A percentile compares a stretch with the other conserved stretches of the same genome.
phyloP scores from a whole-genome alignment of 805 yeast genomes.

The Nematodospora valgi region DNA sequence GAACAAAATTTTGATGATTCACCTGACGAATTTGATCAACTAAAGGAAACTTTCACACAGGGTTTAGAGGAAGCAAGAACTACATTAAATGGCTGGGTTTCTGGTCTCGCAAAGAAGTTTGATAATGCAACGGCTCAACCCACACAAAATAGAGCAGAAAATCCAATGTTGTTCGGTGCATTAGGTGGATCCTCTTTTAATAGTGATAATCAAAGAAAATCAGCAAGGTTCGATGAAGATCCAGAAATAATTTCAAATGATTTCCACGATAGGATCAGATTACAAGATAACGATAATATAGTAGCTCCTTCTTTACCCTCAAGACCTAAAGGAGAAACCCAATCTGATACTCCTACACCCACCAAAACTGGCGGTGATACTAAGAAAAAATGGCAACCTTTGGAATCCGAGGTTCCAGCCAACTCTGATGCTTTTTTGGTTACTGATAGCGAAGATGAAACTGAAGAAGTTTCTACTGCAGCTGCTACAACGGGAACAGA shows the following conservation, averaged over 20 bases:
- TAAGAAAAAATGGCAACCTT: conserved; percentile 36
- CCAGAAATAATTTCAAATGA: conserved; percentile 51
- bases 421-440: conserved; percentile 43
- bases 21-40: conserved; percentile 60
- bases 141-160: conserved; percentile 10
- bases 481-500: conserved; percentile 6
- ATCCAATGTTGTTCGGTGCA: conserved; percentile 42
- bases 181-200: conserved; percentile 41
- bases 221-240: conserved; percentile 46
- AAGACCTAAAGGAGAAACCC: conserved; percentile 2
- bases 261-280: conserved; percentile 45
- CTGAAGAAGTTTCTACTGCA: conserved; percentile 11
- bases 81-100: conserved; percentile 76
- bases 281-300: conserved; percentile 33
- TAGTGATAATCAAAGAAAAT: conserved; percentile 12
- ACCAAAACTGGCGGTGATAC: neutral
- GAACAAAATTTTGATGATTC: conserved; percentile 20
- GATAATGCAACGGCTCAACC: conserved; percentile 13
- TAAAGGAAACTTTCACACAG: conserved; percentile 64
- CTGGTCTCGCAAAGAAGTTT: conserved; percentile 56
- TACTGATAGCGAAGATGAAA: conserved; percentile 44
- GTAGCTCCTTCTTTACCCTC: conserved; percentile 12
- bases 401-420: conserved; percentile 36
- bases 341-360: no score
- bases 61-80: conserved; percentile 79